A percentile compares a stretch with the other conserved stretches of the same genome.
Conservation (phyloP, 108 stramenopile species). For the Fragilaria crotonensis region DNA sequence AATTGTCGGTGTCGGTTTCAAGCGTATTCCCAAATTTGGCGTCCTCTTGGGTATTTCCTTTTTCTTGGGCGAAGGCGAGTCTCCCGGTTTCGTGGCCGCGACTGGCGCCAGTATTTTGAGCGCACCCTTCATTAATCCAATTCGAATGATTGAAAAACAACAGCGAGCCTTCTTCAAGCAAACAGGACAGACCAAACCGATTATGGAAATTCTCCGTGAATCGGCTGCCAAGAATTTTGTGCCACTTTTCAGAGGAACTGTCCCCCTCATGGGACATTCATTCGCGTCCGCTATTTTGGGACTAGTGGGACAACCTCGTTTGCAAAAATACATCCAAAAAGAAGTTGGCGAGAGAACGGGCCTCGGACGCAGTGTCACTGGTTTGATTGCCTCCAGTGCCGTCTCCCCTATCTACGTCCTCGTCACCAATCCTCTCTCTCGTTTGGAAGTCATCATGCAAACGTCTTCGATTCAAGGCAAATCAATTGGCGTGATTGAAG, state of each 20-base stretch:
- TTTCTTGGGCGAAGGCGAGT: slow-evolving; percentile 82
- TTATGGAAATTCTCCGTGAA: slow-evolving; percentile 78
- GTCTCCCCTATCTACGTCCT: slow-evolving; percentile 90
- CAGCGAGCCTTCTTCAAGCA: slow-evolving; percentile 86
- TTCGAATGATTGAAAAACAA: slow-evolving; percentile 94
- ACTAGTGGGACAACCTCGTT: slow-evolving; percentile 84
- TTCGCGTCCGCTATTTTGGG: slow-evolving; percentile 82
- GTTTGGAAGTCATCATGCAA: slow-evolving; percentile 94
- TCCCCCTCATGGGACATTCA: slow-evolving; percentile 92
- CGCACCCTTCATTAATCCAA: slow-evolving; percentile 90
- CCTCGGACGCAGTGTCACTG: slow-evolving; percentile 54
- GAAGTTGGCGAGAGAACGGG: slow-evolving; percentile 69
- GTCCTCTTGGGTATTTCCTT: slow-evolving; percentile 85
- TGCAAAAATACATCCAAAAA: slow-evolving; percentile 86
- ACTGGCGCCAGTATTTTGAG: slow-evolving; percentile 76
- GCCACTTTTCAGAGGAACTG: slow-evolving; percentile 86
- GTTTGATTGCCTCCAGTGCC: slow-evolving; percentile 70
- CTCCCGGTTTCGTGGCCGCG: slow-evolving; percentile 66
- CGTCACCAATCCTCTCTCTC: slow-evolving; percentile 82
- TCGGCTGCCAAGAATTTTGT: slow-evolving; percentile 69
- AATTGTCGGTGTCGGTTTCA: slow-evolving; percentile 88
- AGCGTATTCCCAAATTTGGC: slow-evolving; percentile 90
- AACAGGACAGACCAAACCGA: slow-evolving; percentile 79
- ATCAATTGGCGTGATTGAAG: slow-evolving; percentile 64
- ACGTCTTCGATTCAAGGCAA: slow-evolving; percentile 84